Evolutionary conservation across 1,139 yeast genomes (phyloP).

Genomic region (Kurtzmaniella natalensis): DNA sequence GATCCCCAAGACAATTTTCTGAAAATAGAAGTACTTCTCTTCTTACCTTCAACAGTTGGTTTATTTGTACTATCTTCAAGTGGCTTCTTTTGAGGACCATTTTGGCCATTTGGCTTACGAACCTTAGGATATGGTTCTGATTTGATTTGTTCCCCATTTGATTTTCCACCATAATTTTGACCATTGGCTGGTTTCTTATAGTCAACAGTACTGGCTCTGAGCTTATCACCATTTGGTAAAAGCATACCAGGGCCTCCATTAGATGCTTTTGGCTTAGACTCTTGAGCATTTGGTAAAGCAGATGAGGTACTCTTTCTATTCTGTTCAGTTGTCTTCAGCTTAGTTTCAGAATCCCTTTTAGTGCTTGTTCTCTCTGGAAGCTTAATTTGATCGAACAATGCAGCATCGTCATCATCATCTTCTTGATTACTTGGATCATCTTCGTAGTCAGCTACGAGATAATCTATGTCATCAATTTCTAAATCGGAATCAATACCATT

Average conservation of each 20-base stretch:
- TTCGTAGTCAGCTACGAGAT: constrained; percentile 6
- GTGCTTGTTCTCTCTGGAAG: constrained; percentile 34
- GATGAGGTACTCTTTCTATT: constrained; percentile 7
- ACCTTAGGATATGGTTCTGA: constrained; percentile 29
- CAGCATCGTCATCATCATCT: constrained; percentile 21
- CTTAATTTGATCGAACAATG: constrained; percentile 42
- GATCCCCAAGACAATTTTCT: constrained; percentile 60
- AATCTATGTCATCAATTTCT: constrained; percentile 1
- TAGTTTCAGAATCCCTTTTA: too few relatives aligned
- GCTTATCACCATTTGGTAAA: constrained; percentile 22
- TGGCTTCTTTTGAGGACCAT: constrained; percentile 21
- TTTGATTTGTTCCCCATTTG: constrained; percentile 3
- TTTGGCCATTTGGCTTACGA: constrained; percentile 15
- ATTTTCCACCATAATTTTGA: too few relatives aligned
- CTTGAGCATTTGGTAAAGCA: constrained; percentile 10
- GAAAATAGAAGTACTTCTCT: constrained; percentile 50
- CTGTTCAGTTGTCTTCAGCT: constrained; percentile 3
- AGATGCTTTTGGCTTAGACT: constrained; percentile 15
- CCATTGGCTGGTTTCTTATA: constrained; percentile 4
- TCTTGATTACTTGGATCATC: too few relatives aligned
- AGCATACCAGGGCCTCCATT: constrained; percentile 24
- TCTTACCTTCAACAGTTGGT: constrained; percentile 19
- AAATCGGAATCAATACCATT: constrained; percentile 11
- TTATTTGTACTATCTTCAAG: constrained; percentile 32
- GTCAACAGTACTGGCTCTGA: not conserved